phyloP scores from a whole-genome alignment of 2,329 filamentous ascomycete species.

The Botryosphaeria agaves region DNA sequence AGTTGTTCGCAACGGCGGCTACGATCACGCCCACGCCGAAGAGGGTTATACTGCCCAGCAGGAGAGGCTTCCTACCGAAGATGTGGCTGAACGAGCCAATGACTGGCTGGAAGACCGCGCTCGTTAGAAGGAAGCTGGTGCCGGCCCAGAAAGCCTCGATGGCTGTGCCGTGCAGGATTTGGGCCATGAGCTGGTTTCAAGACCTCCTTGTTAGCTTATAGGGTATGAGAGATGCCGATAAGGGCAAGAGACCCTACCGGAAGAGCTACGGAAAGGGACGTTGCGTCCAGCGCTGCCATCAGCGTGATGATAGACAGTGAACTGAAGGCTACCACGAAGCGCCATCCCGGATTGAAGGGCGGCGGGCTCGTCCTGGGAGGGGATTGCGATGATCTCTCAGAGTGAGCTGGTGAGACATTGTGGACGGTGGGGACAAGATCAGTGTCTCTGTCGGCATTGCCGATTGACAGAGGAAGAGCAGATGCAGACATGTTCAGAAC shows the following conservation, averaged over 20 bases:
- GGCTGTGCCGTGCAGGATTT: slow-evolving; percentile 16
- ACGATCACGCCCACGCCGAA: slow-evolving; percentile 20
- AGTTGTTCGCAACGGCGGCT: slow-evolving; percentile 18
- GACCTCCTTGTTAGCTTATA: no score
- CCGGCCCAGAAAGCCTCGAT: slow-evolving; percentile 26
- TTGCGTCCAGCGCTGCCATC: slow-evolving; percentile 48
- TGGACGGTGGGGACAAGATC: no score
- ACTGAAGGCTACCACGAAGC: slow-evolving; percentile 30
- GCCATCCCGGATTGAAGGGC: slow-evolving; percentile 10
- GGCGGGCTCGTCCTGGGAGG: no score
- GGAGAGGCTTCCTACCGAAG: slow-evolving; percentile 21
- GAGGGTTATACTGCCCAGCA: slow-evolving; percentile 17
- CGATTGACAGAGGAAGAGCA: no score
- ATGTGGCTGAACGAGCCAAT: slow-evolving; percentile 21
- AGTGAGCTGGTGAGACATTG: no score
- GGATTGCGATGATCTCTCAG: no score
- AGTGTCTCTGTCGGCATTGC: no score
- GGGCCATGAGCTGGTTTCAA: slow-evolving; percentile 23
- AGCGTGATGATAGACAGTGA: slow-evolving; percentile 38
- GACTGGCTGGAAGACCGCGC: slow-evolving; percentile 22
- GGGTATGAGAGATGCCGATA: no score
- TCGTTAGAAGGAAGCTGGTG: slow-evolving; percentile 21
- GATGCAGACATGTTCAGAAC: no score
- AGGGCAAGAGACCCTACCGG: no score
- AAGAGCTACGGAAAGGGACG: slow-evolving; percentile 45